Base-by-base conservation (phyloP, 768 basidiomycete species). In the Tylopilus plumbeoviolaceoides region DNA sequence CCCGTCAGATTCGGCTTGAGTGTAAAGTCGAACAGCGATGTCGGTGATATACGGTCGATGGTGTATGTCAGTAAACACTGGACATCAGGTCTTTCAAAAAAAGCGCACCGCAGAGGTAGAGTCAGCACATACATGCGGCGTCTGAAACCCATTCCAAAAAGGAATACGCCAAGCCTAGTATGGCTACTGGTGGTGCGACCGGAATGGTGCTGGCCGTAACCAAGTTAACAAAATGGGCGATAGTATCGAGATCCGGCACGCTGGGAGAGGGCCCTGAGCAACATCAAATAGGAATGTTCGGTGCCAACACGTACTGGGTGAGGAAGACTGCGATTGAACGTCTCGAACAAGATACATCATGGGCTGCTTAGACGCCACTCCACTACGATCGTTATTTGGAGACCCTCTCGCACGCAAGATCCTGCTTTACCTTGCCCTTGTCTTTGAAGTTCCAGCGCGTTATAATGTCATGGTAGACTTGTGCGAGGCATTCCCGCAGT, bases 391-490 rank as follows among this genome's bases (percentile, higher is more conserved):
- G 25, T 41, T 14, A 11, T 30, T 36, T 27, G 21, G n/a, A 17
- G 17, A 41, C 23, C 14, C 25, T 51, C 36, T 46, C 49, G 10
- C 7, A 28, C 7, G 17, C 25, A 2, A 28, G 28, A 6, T 4
- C 5, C 14, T 31, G 25, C 14, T 31, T 44, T 25, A 55, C 54
- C 36, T 51, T 42, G 5, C 33, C 15, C 3, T 35, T 17, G 12
- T 55, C 49, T 30, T 35, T 51, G 49, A 55, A 55, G 20, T 51
- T 46, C 54, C 54, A 51, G 18, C 54, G 51, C 9, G 44, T 42
- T 3, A 55, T 15, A 4, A 55, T 51, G 35, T 55, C 54, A 18
- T 30, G 39, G 20, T 55, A 49, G 15, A 55, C 44, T 39, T 47
- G 48, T 1, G 49, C 31, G 6, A 51, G 49, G 38, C 49, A 55